Evolutionary conservation across 805 yeast genomes (phyloP).

Genomic region (Saccharomycopsis synnaedendra): DNA sequence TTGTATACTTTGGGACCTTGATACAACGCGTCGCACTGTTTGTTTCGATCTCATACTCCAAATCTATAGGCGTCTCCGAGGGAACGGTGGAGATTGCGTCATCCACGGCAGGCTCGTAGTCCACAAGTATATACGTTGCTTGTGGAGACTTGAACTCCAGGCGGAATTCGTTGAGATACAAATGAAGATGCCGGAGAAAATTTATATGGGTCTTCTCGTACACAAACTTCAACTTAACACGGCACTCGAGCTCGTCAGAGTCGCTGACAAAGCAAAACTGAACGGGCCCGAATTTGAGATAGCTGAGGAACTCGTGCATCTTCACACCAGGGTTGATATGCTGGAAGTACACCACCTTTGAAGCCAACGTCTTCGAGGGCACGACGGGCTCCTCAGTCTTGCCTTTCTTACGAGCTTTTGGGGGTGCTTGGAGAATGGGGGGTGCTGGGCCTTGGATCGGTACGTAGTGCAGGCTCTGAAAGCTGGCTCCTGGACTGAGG

Average conservation of each 20-base stretch:
- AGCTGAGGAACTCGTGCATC: conserved; percentile 13
- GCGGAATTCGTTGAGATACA: conserved; percentile 12
- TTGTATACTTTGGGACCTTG: conserved; percentile 10
- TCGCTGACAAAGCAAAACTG: conserved; percentile 11
- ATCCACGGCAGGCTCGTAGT: conserved; percentile 2
- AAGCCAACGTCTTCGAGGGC: conserved; percentile 1
- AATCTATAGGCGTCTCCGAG: conserved; percentile 2
- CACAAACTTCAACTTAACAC: conserved; percentile 14
- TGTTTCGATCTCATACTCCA: conserved; percentile 9
- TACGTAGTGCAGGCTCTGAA: conserved; percentile 6
- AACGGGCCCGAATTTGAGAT: conserved; percentile 16
- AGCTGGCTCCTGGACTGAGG: conserved; percentile 8
- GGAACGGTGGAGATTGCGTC: not conserved
- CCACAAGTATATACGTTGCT: conserved; percentile 10
- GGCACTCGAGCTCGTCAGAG: conserved; percentile 1
- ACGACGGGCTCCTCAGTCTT: not conserved
- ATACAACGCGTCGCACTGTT: conserved; percentile 14
- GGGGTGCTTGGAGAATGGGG: conserved; percentile 14
- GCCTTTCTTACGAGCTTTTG: conserved; percentile 10
- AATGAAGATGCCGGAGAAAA: conserved; percentile 12
- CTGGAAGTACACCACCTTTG: conserved; percentile 9
- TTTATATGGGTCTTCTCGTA: conserved; percentile 13
- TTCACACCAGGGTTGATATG: conserved; percentile 8
- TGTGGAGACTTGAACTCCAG: conserved; percentile 13
- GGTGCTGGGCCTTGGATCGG: conserved; percentile 16